Evolutionary conservation across 805 yeast genomes (phyloP).

Genomic region (Sungouiella thailandica): DNA sequence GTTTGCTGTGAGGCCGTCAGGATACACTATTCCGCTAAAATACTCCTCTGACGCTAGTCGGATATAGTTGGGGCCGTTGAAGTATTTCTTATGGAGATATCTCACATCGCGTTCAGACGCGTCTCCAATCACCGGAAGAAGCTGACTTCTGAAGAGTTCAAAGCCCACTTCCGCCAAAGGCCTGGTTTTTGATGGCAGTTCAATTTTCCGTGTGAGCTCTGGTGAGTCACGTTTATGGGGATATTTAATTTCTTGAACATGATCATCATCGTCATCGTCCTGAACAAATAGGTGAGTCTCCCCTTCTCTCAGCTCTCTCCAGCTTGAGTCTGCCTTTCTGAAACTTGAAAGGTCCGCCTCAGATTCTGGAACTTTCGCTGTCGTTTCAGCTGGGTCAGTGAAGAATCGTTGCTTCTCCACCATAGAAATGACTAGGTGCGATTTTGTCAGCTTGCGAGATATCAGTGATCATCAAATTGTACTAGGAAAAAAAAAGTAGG

Average conservation of each 20-base stretch:
- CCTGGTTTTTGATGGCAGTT: background rate
- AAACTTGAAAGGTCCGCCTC: too few relatives aligned
- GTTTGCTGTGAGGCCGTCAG: background rate
- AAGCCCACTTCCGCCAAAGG: slow-evolving; percentile 7
- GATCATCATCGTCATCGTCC: background rate
- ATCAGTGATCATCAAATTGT: too few relatives aligned
- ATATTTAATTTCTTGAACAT: background rate
- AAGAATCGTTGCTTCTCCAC: background rate
- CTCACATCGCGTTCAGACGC: slow-evolving; percentile 4
- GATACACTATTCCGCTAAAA: slow-evolving; percentile 9
- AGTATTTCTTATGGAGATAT: slow-evolving; percentile 10
- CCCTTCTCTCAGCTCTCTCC: too few relatives aligned
- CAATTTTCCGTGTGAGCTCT: background rate
- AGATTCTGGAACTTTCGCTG: background rate
- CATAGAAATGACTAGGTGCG: too few relatives aligned
- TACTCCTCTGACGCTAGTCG: slow-evolving; percentile 15
- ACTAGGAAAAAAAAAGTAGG: too few relatives aligned
- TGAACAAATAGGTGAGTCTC: background rate
- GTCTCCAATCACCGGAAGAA: slow-evolving; percentile 10
- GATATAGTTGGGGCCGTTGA: slow-evolving; percentile 15
- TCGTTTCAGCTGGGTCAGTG: background rate
- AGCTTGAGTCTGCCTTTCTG: too few relatives aligned
- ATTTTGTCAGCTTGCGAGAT: too few relatives aligned
- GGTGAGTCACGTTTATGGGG: background rate
- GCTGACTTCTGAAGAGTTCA: slow-evolving; percentile 13